Evolutionary conservation across 225 moss, liverwort and hornwort species (phyloP).

Genomic region (Straminergon stramineum): DNA sequence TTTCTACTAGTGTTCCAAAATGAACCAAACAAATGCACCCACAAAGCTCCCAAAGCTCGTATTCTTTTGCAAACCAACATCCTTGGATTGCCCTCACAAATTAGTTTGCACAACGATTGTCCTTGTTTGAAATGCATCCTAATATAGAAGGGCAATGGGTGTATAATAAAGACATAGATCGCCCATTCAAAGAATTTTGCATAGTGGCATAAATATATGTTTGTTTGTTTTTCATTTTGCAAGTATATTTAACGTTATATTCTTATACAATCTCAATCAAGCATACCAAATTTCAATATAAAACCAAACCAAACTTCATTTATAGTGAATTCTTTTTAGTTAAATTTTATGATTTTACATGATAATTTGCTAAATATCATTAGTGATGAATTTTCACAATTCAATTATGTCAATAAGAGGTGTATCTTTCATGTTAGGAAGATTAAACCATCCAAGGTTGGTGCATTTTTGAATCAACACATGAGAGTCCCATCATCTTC

Average conservation of each 20-base stretch:
- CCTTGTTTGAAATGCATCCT: not conserved
- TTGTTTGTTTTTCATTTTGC: not conserved
- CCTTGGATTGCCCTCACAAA: fast-evolving
- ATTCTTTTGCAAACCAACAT: not conserved
- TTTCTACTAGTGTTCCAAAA: not conserved
- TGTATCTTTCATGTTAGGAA: not conserved
- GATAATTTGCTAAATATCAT: not conserved
- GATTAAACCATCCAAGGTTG: too few relatives aligned
- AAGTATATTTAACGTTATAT: not conserved
- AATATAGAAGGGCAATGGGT: not conserved
- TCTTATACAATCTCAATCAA: not conserved
- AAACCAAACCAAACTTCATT: not conserved
- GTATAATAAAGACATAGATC: not conserved
- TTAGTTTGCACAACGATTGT: not conserved
- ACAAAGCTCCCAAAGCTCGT: not conserved
- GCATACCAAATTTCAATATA: not conserved
- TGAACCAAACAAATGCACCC: not conserved
- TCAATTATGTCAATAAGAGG: not conserved
- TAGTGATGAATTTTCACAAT: not conserved
- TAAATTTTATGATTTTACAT: not conserved
- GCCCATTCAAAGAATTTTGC: not conserved
- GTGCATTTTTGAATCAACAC: not conserved
- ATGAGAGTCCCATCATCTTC: fast-evolving
- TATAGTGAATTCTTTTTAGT: not conserved
- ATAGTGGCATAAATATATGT: not conserved